Conservation (phyloP, 345 rosid species). For the Crucihimalaya himalaica region DNA sequence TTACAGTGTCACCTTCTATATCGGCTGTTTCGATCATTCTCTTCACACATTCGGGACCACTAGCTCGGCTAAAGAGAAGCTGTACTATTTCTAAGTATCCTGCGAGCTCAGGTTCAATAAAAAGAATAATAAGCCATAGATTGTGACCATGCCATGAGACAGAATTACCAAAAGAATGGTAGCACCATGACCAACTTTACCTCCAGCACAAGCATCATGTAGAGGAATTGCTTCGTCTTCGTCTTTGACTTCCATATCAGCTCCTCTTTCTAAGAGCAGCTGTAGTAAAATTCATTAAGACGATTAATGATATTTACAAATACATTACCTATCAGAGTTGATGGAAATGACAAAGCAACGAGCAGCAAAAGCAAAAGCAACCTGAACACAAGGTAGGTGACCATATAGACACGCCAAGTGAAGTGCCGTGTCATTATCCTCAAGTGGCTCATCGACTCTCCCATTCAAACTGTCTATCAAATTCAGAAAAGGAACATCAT, state of each 20-base stretch:
- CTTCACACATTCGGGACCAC: slow-evolving; percentile 46
- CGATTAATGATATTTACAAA: background rate
- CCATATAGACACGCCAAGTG: slow-evolving; percentile 92
- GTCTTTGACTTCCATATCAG: slow-evolving; percentile 77
- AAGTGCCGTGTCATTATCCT: slow-evolving; percentile 91
- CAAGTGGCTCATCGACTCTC: slow-evolving; percentile 76
- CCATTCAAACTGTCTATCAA: slow-evolving; percentile 69
- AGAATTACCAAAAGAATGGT: background rate
- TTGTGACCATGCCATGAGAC: background rate
- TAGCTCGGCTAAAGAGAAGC: slow-evolving; percentile 62
- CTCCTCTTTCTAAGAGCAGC: slow-evolving; percentile 91
- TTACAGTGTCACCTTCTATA: slow-evolving; percentile 84
- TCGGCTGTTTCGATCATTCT: slow-evolving; percentile 79
- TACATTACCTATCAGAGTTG: background rate
- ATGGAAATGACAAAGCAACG: background rate
- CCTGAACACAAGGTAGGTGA: slow-evolving; percentile 81
- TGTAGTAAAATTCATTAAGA: slow-evolving; percentile 21
- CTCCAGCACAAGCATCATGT: slow-evolving; percentile 95
- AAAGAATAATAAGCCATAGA: background rate
- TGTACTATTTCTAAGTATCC: slow-evolving; percentile 71
- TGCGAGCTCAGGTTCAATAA: slow-evolving; percentile 25
- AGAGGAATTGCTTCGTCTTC: slow-evolving; percentile 94
- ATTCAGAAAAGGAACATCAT: background rate
- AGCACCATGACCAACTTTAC: slow-evolving; percentile 38
- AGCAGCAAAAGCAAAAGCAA: slow-evolving; percentile 29